phyloP scores from a whole-genome alignment of 179 eudicot species.

The Spinacia oleracea region DNA sequence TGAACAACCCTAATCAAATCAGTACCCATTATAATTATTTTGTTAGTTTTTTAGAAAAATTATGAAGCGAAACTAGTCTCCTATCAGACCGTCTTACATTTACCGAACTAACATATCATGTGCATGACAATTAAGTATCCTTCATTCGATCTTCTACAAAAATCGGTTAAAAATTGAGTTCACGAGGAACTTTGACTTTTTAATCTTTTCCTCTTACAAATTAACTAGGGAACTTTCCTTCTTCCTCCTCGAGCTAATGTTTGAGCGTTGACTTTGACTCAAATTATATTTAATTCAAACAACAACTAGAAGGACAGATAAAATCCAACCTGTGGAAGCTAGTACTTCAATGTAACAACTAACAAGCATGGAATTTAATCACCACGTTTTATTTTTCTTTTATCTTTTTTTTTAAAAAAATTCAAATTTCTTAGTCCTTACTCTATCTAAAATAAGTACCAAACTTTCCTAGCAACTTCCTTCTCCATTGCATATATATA shows the following conservation, averaged over 20 bases:
- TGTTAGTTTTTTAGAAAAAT: too few species aligned
- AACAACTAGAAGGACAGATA: neutral
- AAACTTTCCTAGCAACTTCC: conserved; percentile 33
- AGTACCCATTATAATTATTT: too few species aligned
- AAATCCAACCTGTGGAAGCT: conserved; percentile 8
- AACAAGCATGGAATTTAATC: neutral
- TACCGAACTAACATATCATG: too few species aligned
- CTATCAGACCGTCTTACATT: too few species aligned
- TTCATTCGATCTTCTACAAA: too few species aligned
- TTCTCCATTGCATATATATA: conserved; percentile 1
- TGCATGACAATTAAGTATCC: too few species aligned
- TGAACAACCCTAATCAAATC: too few species aligned
- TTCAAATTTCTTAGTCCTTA: neutral
- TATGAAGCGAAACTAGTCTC: too few species aligned
- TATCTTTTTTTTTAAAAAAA: neutral
- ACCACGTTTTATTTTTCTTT: neutral
- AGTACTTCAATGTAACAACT: too few species aligned
- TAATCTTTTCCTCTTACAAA: neutral
- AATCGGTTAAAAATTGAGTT: too few species aligned
- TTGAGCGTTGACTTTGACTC: neutral
- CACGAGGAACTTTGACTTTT: too few species aligned
- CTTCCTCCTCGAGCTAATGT: neutral
- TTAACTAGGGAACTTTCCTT: neutral
- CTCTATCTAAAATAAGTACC: neutral
- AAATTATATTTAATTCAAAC: neutral